phyloP scores from a whole-genome alignment of 139 green algal genomes.

The Medakamo hakoo region DNA sequence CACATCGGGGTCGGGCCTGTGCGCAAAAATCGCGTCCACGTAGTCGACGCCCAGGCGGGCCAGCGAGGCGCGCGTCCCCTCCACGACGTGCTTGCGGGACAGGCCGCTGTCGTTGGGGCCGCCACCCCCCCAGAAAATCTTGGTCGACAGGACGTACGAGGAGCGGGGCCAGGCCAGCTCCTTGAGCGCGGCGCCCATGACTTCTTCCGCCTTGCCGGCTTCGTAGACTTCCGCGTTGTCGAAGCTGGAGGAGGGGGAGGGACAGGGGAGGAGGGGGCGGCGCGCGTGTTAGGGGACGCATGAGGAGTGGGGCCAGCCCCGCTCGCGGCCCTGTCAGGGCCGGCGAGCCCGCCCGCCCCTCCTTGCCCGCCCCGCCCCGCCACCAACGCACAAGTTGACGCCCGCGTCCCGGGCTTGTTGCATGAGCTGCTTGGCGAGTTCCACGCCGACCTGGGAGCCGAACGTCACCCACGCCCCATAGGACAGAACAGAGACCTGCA shows the following conservation, averaged over 20 bases:
- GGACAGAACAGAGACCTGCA: constrained; percentile 37
- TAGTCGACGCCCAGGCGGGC: constrained; percentile 58
- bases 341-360: no score
- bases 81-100: constrained; percentile 75
- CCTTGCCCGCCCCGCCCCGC: background rate
- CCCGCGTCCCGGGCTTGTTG: constrained; percentile 24
- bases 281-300: background rate
- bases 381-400: constrained; percentile 46
- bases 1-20: constrained; percentile 52
- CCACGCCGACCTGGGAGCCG: constrained; percentile 26
- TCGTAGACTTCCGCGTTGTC: constrained; percentile 74
- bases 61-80: constrained; percentile 53
- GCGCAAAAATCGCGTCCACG: constrained; percentile 71
- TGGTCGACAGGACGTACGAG: constrained; percentile 62
- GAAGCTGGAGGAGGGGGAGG: constrained; percentile 25
- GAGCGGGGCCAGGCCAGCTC: constrained; percentile 44
- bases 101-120: constrained; percentile 50
- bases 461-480: constrained; percentile 58
- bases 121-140: constrained; percentile 61
- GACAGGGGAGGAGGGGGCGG: no score
- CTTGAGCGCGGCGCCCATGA: constrained; percentile 69
- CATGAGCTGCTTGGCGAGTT: constrained; percentile 49
- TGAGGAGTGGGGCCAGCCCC: no score
- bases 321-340: no score
- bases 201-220: constrained; percentile 42